A percentile compares a stretch with the other conserved stretches of the same genome.
phyloP scores from a whole-genome alignment of 805 yeast species.

The Zygoascus tannicola region DNA sequence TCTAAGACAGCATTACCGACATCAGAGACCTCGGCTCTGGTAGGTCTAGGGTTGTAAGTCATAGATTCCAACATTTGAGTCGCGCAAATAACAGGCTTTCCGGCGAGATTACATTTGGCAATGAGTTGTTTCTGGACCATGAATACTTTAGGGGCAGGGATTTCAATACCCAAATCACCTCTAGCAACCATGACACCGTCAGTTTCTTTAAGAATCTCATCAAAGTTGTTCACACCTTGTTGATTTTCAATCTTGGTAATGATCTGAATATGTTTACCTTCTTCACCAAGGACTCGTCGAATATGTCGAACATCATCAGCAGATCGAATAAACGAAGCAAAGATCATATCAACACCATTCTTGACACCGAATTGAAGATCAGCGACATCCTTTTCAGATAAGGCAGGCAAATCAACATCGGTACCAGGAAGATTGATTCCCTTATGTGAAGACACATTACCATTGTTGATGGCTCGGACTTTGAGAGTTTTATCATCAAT shows the following conservation, averaged over 20 bases:
- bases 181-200: slow-evolving; percentile 99
- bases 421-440: slow-evolving; percentile 99
- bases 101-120: slow-evolving; percentile 98
- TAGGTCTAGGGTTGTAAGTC: slow-evolving; percentile 99
- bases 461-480: slow-evolving; percentile 86
- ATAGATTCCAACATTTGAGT: slow-evolving; percentile 99
- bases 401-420: slow-evolving; percentile 96
- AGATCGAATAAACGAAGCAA: slow-evolving; percentile 96
- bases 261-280: slow-evolving; percentile 92
- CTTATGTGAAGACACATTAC: slow-evolving; percentile 94
- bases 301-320: slow-evolving; percentile 84
- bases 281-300: slow-evolving; percentile 93
- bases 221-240: slow-evolving; percentile 99
- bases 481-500: slow-evolving; percentile 71
- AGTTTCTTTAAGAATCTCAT: slow-evolving; percentile 85
- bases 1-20: slow-evolving; percentile 98
- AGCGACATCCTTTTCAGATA: slow-evolving; percentile 90
- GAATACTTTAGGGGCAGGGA: slow-evolving; percentile 97
- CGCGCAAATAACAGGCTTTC: slow-evolving; percentile 99
- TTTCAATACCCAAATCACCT: slow-evolving; percentile 99
- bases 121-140: slow-evolving; percentile 98
- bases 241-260: slow-evolving; percentile 97
- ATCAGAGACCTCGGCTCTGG: slow-evolving; percentile 98
- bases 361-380: slow-evolving; percentile 94
- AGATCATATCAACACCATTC: slow-evolving; percentile 96